Evolutionary conservation across 768 basidiomycete species (phyloP), one percentile per base, ranked within the genome.

Genomic region (Mycena rosella): DNA sequence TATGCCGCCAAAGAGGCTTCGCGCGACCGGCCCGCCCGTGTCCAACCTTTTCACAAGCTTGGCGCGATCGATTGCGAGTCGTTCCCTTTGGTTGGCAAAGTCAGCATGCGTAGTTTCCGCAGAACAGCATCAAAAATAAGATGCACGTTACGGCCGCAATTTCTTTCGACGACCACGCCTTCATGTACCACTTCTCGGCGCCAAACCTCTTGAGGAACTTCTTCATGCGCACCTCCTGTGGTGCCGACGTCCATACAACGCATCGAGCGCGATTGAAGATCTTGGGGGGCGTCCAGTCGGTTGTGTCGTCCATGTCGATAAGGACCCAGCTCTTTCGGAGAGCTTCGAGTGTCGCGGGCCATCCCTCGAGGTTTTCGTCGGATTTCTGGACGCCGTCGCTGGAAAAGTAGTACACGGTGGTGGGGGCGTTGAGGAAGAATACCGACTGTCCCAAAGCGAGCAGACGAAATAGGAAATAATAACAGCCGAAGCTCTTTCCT

Each of bases 401-500:
- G 27, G 48, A 49, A 29, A 49, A 49, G 48, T 49, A 49, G 18
- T 8, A 29, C 45, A 42, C 45, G 17, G 38, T 27, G 34, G 10
- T 38, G 24, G 34, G 36, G 20, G 24, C 3, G 17, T 27, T 29
- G 26, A 52, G 2, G 36, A 62, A 62, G 38, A 62, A 53, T 52
- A 62, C 60, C 36, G 60, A n/a, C 38, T 62, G 22, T 53, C 60
- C 60, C 14, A 20, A 13, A 42, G 60, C 32, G 24, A 62, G 51
- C 49, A 62, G 60, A 42, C 49, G 60, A 22, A 40, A 53, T n/a
- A 62, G 60, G 48, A 62, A 42, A 42, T 62, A 62, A 20, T 42
- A 42, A n/a, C 48, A 51, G 38, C 32, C 32, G 7, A 17, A 49
- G 48, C 48, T 49, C 48, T 49, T 49, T 6, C 48, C 48, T 49